Conservation (phyloP, 352 stramenopile species). For the Phytophthora rubi region DNA sequence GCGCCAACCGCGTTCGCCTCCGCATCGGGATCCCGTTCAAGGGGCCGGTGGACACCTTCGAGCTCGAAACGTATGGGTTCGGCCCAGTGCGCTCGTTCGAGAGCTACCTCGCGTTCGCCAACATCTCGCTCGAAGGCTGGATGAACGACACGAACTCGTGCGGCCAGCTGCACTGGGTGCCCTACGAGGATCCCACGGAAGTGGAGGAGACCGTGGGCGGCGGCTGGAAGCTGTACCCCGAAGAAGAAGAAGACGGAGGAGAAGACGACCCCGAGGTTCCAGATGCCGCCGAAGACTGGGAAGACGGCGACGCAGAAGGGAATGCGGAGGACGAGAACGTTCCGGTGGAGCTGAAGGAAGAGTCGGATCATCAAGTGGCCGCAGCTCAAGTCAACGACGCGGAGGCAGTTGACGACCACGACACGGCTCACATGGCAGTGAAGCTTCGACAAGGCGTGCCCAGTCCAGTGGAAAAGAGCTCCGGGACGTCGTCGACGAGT, state of each 20-base stretch:
- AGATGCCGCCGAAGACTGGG: constrained; percentile 1
- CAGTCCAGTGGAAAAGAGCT: constrained; percentile 18
- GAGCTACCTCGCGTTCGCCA: constrained; percentile 64
- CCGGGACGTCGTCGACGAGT: constrained; percentile 36
- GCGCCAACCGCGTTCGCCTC: constrained; percentile 55
- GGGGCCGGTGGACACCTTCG: constrained; percentile 52
- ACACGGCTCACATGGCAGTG: constrained; percentile 19
- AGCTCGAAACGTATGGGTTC: constrained; percentile 59
- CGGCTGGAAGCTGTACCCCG: constrained; percentile 54
- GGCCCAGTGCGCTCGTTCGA: constrained; percentile 57
- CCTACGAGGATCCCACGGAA: constrained; percentile 50
- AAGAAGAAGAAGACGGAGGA: constrained; percentile 6
- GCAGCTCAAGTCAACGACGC: constrained; percentile 14
- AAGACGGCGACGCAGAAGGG: background rate
- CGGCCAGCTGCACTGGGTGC: constrained; percentile 68
- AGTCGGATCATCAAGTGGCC: background rate
- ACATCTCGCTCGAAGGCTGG: constrained; percentile 47
- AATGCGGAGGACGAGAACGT: constrained; percentile 5
- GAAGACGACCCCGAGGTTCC: background rate
- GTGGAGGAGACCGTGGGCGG: constrained; percentile 54
- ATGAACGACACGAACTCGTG: constrained; percentile 67
- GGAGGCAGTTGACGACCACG: background rate
- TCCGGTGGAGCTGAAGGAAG: constrained; percentile 3
- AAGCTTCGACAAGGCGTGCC: constrained; percentile 53
- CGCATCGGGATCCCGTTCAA: constrained; percentile 58